Conservation (phyloP, 169 alveolate genomes). For the Plasmodium falciparum region DNA sequence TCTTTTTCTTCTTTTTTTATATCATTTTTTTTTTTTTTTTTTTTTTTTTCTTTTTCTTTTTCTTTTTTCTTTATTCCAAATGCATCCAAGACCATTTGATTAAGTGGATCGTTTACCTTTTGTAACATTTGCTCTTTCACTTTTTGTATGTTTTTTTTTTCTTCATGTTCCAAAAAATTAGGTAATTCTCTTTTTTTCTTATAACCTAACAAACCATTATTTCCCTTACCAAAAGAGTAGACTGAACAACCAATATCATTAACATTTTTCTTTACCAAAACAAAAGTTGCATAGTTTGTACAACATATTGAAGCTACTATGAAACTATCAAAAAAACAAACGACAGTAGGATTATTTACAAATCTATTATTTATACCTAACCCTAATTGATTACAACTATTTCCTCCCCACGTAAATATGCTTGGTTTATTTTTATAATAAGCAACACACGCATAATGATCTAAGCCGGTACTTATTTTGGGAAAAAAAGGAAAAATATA, state of each 20-base stretch:
- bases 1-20: no score
- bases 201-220: conserved; percentile 86
- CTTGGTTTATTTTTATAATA: conserved; percentile 70
- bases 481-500: conserved; percentile 49
- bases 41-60: no score
- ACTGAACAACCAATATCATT: conserved; percentile 81
- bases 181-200: conserved; percentile 23
- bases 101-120: not conserved
- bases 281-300: conserved; percentile 83
- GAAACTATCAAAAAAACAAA: conserved; percentile 78
- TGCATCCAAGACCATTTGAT: conserved; percentile 20
- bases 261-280: conserved; percentile 73
- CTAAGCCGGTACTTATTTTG: conserved; percentile 65
- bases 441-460: conserved; percentile 69
- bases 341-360: conserved; percentile 73
- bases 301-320: conserved; percentile 79
- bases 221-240: conserved; percentile 87
- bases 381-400: conserved; percentile 92
- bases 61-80: conserved; percentile 13
- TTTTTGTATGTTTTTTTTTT: not conserved
- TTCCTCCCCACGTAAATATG: conserved; percentile 96
- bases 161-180: conserved; percentile 6
- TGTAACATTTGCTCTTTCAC: conserved; percentile 1
- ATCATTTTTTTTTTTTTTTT: no score
- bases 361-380: conserved; percentile 78